phyloP scores from a whole-genome alignment of 164 flowering plant genomes.

The grape (Vitis vinifera) region DNA sequence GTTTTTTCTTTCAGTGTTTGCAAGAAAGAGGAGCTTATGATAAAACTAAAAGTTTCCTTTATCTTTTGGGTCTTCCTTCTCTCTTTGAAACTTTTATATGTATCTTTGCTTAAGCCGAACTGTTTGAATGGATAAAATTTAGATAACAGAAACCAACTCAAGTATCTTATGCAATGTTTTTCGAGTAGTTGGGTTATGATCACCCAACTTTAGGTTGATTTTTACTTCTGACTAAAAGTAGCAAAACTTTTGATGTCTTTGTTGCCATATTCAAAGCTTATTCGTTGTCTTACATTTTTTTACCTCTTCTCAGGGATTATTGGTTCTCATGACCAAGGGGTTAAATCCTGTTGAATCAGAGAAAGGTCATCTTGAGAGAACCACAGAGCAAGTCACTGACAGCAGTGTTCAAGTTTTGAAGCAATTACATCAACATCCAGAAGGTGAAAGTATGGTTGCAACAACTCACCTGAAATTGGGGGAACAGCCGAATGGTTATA shows the following conservation, averaged over 20 bases:
- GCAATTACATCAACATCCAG: not conserved
- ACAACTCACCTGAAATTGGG: slow-evolving; percentile 3
- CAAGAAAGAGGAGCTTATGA: too few relatives aligned
- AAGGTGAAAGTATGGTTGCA: not conserved
- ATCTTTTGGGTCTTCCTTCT: too few relatives aligned
- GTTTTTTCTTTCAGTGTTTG: too few relatives aligned
- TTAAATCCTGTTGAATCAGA: not conserved
- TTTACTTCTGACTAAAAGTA: not conserved
- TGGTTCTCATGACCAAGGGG: too few relatives aligned
- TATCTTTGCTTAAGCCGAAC: too few relatives aligned
- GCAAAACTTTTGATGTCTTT: not conserved
- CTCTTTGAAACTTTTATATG: too few relatives aligned
- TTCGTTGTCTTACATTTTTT: too few relatives aligned
- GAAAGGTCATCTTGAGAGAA: slow-evolving; percentile 1
- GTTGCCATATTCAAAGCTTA: slow-evolving; percentile 10
- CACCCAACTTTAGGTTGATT: not conserved
- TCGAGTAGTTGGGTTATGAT: not conserved
- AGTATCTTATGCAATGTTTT: not conserved
- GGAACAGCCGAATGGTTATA: not conserved
- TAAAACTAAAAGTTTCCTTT: too few relatives aligned
- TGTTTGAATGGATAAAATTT: too few relatives aligned
- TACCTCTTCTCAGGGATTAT: not conserved
- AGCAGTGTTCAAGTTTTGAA: not conserved
- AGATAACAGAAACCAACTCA: not conserved
- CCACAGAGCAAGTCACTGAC: slow-evolving; percentile 6